Evolutionary conservation across 345 rosid species (phyloP), one percentile per base, ranked within the genome.

Genomic region (Moringa oleifera): DNA sequence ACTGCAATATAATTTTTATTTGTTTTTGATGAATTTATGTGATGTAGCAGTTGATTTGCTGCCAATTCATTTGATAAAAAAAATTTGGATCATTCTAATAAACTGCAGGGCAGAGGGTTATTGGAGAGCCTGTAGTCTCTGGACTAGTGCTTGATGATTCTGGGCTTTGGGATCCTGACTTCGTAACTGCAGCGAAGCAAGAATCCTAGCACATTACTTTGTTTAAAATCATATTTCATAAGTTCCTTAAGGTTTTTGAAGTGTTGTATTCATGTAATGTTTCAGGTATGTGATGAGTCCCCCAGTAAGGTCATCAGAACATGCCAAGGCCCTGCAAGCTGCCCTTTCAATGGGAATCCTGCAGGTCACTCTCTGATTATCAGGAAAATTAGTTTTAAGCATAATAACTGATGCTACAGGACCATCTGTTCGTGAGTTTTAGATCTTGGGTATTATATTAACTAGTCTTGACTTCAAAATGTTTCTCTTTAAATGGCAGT

Each of bases 231-330:
- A 31, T 4, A 58, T 65, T 61, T 51, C 15, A 1, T n/a, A n/a
- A n/a, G n/a, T 36, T 54, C 58, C 49, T 24, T 55, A 55, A 47
- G 52, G 28, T 57, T 54, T 45, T 63, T 37, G 23, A 51, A 51
- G 33, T 50, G 25, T 54, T 68, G 25, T 31, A 20, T 58, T 46
- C 17, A 36, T 74, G 52, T 63, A 20, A 59, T 58, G 23, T 64
- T 76, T 71, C 82, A 94, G 99, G 81, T 90, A 75, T 82, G 96
- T 94, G 63, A 94, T 90, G 96, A 94, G 99, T 71, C 99, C 99
- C 57, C 99, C 99, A 22, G 82, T 94, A 23, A 85, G 99, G 74
- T 62, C 84, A 75, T 58, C 87, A 45, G 99, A 96, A 64, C 99
- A 94, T 65, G 78, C 77, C 66, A 86, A 88, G 72, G 95, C 93